Evolutionary conservation across 495 filamentous ascomycete genomes (phyloP).

Genomic region (Aspergillus egyptiacus): DNA sequence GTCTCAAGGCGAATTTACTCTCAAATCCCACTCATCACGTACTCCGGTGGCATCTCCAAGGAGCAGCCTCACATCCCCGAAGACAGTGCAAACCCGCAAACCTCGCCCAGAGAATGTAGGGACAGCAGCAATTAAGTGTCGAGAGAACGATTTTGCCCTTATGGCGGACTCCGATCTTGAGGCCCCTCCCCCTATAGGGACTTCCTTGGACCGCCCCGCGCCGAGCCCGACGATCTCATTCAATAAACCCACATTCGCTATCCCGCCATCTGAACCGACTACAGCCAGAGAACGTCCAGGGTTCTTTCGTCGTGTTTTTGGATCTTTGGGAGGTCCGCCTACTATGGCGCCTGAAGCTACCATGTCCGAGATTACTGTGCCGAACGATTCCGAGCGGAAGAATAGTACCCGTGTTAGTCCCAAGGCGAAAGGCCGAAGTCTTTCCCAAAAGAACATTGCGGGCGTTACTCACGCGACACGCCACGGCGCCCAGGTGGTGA

Average conservation of each 20-base stretch:
- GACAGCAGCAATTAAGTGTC: constrained; percentile 28
- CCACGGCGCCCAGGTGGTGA: constrained; percentile 53
- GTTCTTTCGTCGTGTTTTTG: constrained; percentile 91
- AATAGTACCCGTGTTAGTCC: constrained; percentile 19
- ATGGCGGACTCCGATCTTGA: constrained; percentile 28
- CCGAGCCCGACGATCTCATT: constrained; percentile 50
- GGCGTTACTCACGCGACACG: constrained; percentile 30
- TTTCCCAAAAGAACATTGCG: constrained; percentile 23
- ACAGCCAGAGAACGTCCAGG: constrained; percentile 64
- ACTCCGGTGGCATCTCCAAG: constrained; percentile 44
- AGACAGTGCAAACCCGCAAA: constrained; percentile 35
- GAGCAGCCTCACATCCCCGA: constrained; percentile 60
- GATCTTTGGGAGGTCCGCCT: constrained; percentile 46
- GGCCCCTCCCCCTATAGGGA: constrained; percentile 25
- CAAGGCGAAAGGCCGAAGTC: constrained; percentile 20
- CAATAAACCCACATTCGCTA: constrained; percentile 39
- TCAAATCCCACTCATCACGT: constrained; percentile 41
- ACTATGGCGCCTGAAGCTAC: constrained; percentile 20
- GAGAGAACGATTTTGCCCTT: constrained; percentile 26
- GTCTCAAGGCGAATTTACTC: constrained; percentile 29
- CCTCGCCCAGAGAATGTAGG: constrained; percentile 36
- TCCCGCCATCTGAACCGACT: constrained; percentile 26
- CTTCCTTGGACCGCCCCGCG: constrained; percentile 38
- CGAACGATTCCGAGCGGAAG: constrained; percentile 26
- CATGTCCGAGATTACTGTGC: constrained; percentile 15